phyloP scores from a whole-genome alignment of 441 rosid species.

The Melastoma candidum region DNA sequence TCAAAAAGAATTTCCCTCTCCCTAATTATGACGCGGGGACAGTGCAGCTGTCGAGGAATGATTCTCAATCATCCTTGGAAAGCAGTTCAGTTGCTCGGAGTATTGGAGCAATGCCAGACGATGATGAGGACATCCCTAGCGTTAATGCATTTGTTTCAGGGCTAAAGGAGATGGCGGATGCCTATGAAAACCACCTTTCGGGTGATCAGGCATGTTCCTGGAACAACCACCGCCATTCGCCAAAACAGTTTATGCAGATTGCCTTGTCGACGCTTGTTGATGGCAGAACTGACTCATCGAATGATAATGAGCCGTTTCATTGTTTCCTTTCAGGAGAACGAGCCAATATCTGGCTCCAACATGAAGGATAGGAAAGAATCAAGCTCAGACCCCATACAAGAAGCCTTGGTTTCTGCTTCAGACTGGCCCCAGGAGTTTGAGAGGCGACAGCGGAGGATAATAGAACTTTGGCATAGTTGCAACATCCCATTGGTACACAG shows the following conservation, averaged over 20 bases:
- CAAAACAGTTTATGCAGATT: too few relatives aligned
- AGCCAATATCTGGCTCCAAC: neutral
- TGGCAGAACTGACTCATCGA: too few relatives aligned
- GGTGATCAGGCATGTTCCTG: constrained; percentile 31
- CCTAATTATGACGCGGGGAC: constrained; percentile 25
- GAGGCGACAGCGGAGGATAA: constrained; percentile 9
- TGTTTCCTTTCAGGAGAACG: constrained; percentile 1
- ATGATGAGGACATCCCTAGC: constrained; percentile 67
- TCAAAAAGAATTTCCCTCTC: constrained; percentile 29
- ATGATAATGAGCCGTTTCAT: too few relatives aligned
- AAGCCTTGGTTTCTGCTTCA: neutral
- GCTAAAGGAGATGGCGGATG: constrained; percentile 61
- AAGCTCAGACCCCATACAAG: constrained; percentile 8
- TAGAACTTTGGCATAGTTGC: constrained; percentile 15
- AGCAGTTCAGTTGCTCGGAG: constrained; percentile 45
- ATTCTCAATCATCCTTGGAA: constrained; percentile 70
- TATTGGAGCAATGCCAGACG: constrained; percentile 42
- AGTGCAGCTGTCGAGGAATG: constrained; percentile 44
- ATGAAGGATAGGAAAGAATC: neutral
- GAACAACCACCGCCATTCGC: too few relatives aligned
- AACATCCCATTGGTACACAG: constrained; percentile 12
- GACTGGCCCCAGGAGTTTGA: constrained; percentile 12
- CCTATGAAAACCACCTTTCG: constrained; percentile 32
- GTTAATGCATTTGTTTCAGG: constrained; percentile 71
- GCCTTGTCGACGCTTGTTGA: too few relatives aligned